phyloP scores from a whole-genome alignment of 1,139 yeast genomes.

The Blastobotrys ciferrii region DNA sequence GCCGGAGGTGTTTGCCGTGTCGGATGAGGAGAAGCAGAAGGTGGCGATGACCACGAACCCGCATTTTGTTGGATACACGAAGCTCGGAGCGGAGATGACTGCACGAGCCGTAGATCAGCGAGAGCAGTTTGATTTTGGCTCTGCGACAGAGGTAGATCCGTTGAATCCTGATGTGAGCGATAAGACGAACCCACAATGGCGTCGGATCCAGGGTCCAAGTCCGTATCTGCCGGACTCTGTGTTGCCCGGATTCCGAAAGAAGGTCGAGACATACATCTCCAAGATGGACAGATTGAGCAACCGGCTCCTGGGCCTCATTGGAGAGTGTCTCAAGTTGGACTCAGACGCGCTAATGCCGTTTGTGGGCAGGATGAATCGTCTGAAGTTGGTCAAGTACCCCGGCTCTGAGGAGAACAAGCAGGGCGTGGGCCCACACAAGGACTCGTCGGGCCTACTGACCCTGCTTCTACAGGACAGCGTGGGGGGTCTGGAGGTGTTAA shows the following conservation, averaged over 20 bases:
- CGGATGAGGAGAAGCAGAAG: constrained; percentile 49
- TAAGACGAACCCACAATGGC: constrained; percentile 47
- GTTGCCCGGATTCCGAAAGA: constrained; percentile 52
- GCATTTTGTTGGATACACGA: constrained; percentile 66
- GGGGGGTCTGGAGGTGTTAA: constrained; percentile 60
- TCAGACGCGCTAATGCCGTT: constrained; percentile 47
- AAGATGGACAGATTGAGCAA: constrained; percentile 50
- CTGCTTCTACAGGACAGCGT: constrained; percentile 57
- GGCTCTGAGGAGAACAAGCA: constrained; percentile 42
- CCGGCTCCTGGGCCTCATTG: constrained; percentile 46
- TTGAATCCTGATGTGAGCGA: constrained; percentile 37
- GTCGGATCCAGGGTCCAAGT: constrained; percentile 64
- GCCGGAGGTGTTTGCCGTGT: constrained; percentile 51
- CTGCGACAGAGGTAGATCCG: constrained; percentile 46
- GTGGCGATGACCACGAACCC: constrained; percentile 62
- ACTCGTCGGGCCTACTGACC: constrained; percentile 58
- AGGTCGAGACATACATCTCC: constrained; percentile 46
- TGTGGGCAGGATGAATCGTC: constrained; percentile 45
- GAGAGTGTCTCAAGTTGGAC: constrained; percentile 55
- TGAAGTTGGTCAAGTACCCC: constrained; percentile 41
- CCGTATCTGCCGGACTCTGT: constrained; percentile 52
- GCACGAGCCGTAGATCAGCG: constrained; percentile 60
- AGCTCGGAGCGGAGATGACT: constrained; percentile 65
- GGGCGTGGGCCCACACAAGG: constrained; percentile 73
- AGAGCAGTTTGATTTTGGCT: constrained; percentile 67